phyloP scores from a whole-genome alignment of 2,329 filamentous ascomycete genomes.

The Neonectria neomacrospora region DNA sequence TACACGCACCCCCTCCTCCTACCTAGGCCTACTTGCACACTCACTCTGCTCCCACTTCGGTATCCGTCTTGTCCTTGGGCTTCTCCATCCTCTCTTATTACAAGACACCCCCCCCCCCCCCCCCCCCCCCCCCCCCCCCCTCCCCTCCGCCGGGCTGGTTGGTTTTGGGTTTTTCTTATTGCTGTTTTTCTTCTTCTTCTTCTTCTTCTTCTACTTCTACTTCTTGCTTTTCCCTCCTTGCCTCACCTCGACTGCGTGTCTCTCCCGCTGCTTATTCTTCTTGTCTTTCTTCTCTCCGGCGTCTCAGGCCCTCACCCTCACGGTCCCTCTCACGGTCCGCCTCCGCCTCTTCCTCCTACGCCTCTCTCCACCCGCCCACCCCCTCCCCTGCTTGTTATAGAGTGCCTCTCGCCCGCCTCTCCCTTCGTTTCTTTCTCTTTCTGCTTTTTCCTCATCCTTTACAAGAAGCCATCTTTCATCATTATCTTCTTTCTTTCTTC shows the following conservation, averaged over 20 bases:
- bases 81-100: background rate
- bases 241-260: conserved; percentile 17
- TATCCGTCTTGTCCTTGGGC: conserved; percentile 15
- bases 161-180: conserved; percentile 16
- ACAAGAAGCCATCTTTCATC: background rate
- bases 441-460: conserved; percentile 5
- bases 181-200: background rate
- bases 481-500: background rate
- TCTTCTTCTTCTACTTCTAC: too few relatives aligned
- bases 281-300: conserved; percentile 30
- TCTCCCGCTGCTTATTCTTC: conserved; percentile 18
- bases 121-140: background rate
- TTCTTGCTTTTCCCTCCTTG: conserved; percentile 34
- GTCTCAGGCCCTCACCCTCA: conserved; percentile 28
- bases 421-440: background rate
- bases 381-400: conserved; percentile 21
- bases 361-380: background rate
- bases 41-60: conserved; percentile 17
- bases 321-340: background rate
- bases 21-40: background rate
- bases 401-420: conserved; percentile 9
- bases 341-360: background rate
- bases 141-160: background rate
- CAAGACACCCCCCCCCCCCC: background rate
- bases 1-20: conserved; percentile 2